phyloP scores from a whole-genome alignment of 805 yeast species.

The Sporopachydermia lactativora region DNA sequence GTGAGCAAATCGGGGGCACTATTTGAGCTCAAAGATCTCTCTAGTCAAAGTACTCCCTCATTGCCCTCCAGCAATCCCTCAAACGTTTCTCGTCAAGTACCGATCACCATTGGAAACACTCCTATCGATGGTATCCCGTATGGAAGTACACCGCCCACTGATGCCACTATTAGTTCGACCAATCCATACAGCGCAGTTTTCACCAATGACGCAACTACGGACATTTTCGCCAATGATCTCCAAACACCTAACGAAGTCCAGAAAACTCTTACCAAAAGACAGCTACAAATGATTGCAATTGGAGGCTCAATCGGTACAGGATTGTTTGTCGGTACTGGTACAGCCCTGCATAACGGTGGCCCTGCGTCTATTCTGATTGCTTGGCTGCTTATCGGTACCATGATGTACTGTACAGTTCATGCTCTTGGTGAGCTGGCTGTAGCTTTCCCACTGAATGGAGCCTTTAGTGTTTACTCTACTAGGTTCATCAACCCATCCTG shows the following conservation, averaged over 20 bases:
- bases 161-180: no score
- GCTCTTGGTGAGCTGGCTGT: conserved; percentile 48
- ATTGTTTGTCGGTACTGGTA: conserved; percentile 51
- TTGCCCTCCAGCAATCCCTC: no score
- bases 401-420: conserved; percentile 46
- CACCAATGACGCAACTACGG: no score
- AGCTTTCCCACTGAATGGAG: conserved; percentile 49
- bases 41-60: no score
- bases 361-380: conserved; percentile 50
- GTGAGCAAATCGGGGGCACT: no score
- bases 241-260: conserved; percentile 16
- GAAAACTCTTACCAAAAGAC: conserved; percentile 39
- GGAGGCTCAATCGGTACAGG: conserved; percentile 62
- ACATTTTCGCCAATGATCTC: no score
- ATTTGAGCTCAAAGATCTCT: no score
- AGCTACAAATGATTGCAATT: conserved; percentile 50
- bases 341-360: conserved; percentile 44
- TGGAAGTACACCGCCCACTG: no score
- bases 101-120: no score
- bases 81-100: no score
- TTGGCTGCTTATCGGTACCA: conserved; percentile 36
- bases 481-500: conserved; percentile 44
- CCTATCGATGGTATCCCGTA: no score
- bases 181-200: no score
- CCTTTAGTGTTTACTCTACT: conserved; percentile 48